phyloP scores from a whole-genome alignment of 2,329 filamentous ascomycete species.

The Pseudocercospora musae region DNA sequence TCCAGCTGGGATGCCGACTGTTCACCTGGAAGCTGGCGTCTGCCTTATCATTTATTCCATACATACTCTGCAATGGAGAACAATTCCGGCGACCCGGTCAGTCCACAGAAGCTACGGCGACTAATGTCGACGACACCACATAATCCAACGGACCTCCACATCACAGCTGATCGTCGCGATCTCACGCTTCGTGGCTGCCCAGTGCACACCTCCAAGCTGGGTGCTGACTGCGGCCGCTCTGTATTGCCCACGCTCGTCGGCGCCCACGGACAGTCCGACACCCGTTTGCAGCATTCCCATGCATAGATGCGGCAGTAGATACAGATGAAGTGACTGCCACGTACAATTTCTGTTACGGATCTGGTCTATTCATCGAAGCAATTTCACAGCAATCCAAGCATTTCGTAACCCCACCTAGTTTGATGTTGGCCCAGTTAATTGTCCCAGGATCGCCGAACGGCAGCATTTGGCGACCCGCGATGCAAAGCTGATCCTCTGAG shows the following conservation, averaged over 20 bases:
- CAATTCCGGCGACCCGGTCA: constrained; percentile 4
- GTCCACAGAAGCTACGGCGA: neutral
- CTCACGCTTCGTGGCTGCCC: constrained; percentile 13
- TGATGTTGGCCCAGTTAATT: neutral
- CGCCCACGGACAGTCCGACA: neutral
- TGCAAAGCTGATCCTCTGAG: neutral
- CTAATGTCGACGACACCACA: neutral
- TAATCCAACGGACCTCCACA: neutral
- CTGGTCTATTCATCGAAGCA: neutral
- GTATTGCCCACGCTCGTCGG: neutral
- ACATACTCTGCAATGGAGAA: neutral
- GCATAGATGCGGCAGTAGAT: neutral
- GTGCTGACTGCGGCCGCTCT: neutral
- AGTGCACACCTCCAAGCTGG: neutral
- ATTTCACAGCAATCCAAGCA: neutral
- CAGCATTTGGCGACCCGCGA: neutral
- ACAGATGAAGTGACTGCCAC: neutral
- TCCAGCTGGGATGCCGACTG: neutral
- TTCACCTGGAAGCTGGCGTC: neutral
- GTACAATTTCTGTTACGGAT: neutral
- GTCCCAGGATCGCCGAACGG: neutral
- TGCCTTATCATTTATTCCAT: constrained; percentile 1
- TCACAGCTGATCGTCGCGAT: neutral
- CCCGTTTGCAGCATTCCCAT: neutral
- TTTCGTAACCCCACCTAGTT: neutral